A percentile compares a stretch with the other conserved stretches of the same genome.
Evolutionary conservation across 2,329 filamentous ascomycete species (phyloP).

Genomic region (Phialophora expanda): DNA sequence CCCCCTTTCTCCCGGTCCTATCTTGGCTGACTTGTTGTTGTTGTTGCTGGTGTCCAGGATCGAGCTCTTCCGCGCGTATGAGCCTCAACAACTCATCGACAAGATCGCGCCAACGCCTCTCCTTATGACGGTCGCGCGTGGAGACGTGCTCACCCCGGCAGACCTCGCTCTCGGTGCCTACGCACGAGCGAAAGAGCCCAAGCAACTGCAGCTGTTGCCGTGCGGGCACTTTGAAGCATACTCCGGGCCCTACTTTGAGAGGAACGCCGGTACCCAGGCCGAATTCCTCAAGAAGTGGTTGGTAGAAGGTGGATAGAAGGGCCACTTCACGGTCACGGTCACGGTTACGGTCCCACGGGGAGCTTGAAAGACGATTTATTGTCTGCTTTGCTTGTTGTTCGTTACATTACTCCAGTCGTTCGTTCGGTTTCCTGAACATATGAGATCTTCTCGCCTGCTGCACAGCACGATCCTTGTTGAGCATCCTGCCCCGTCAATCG

Average conservation of each 20-base stretch:
- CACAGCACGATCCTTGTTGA: background rate
- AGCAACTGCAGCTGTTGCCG: conserved; percentile 46
- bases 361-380: background rate
- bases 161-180: conserved; percentile 47
- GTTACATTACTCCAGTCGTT: too few relatives aligned
- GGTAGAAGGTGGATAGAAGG: conserved; percentile 18
- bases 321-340: background rate
- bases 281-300: conserved; percentile 44
- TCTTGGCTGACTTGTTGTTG: conserved; percentile 15
- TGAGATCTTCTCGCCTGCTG: background rate
- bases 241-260: conserved; percentile 40
- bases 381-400: too few relatives aligned
- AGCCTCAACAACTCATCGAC: conserved; percentile 43
- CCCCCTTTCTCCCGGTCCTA: conserved; percentile 8
- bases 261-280: conserved; percentile 43
- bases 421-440: background rate
- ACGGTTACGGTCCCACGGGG: background rate
- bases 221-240: conserved; percentile 52
- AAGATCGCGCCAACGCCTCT: conserved; percentile 49
- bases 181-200: conserved; percentile 48
- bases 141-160: conserved; percentile 45
- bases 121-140: conserved; percentile 45
- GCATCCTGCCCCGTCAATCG: too few relatives aligned
- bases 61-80: conserved; percentile 37
- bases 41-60: conserved; percentile 18